These are phyloP conservation scores for Chloromonas sp. DNA, from an alignment of 163 green algal species.

Conservation along the genomic window DNA sequence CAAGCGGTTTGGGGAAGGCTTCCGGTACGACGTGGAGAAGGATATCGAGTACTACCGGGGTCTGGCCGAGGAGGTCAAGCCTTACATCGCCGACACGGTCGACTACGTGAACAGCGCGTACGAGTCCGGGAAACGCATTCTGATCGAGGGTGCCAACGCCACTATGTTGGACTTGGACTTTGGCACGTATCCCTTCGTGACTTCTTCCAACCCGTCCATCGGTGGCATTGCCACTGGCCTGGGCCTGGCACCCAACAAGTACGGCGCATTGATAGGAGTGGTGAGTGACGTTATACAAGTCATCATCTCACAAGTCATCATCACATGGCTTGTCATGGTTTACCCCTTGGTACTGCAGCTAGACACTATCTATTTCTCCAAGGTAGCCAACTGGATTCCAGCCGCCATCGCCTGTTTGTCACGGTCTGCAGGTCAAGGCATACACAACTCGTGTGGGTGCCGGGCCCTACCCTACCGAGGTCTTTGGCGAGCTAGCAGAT, in stretches of 20 bases:
- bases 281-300: conserved; percentile 37
- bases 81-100: conserved; percentile 76
- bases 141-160: conserved; percentile 98
- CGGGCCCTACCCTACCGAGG: conserved; percentile 97
- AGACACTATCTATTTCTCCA: too few species aligned
- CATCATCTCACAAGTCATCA: background rate
- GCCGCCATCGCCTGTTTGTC: background rate
- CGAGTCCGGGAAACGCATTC: conserved; percentile 56
- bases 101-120: conserved; percentile 73
- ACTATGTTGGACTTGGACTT: conserved; percentile 99
- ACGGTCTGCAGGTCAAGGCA: conserved; percentile 80
- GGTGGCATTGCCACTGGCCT: conserved; percentile 87
- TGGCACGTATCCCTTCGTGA: conserved; percentile 98
- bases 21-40: conserved; percentile 82
- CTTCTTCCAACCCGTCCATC: conserved; percentile 87
- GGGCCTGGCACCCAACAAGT: conserved; percentile 84
- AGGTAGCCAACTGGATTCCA: too few species aligned
- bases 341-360: background rate
- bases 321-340: background rate
- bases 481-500: conserved; percentile 86
- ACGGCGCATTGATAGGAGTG: conserved; percentile 90
- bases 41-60: conserved; percentile 78
- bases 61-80: conserved; percentile 54
- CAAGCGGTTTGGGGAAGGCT: conserved; percentile 70
- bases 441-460: conserved; percentile 98